Evolutionary conservation across 108 stramenopile species (phyloP).

Genomic region (Cyclotella atomus): DNA sequence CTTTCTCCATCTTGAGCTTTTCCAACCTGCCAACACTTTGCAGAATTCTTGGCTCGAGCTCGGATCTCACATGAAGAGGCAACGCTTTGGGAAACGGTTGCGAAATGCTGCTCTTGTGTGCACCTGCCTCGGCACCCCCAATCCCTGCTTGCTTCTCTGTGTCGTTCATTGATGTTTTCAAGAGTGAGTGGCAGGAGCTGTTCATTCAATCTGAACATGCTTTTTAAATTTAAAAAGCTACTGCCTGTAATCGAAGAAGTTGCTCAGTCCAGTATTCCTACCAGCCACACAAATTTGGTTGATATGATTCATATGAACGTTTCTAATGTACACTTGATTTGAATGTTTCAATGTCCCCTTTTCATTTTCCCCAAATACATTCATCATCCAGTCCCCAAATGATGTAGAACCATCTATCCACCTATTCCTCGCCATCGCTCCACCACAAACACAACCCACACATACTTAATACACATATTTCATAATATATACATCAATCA

Average conservation of each 20-base stretch:
- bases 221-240: background rate
- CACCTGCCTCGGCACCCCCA: background rate
- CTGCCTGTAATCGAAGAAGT: too few relatives aligned
- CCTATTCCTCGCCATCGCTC: background rate
- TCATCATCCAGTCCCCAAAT: too few relatives aligned
- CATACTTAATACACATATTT: background rate
- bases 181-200: background rate
- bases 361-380: too few relatives aligned
- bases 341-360: too few relatives aligned
- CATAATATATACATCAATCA: background rate
- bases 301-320: too few relatives aligned
- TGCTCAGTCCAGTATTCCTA: too few relatives aligned
- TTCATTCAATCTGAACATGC: background rate
- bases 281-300: too few relatives aligned
- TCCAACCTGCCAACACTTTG: constrained; percentile 39
- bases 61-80: constrained; percentile 34
- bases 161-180: background rate
- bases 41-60: constrained; percentile 43
- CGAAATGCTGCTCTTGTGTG: background rate
- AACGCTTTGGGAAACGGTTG: constrained; percentile 12
- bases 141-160: background rate
- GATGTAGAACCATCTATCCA: too few relatives aligned
- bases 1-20: constrained; percentile 46
- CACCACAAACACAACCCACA: background rate
- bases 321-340: too few relatives aligned